These are phyloP conservation scores for Notholithocarpus densiflorus DNA, from an alignment of 306 rosid species.

Conservation along the genomic window DNA sequence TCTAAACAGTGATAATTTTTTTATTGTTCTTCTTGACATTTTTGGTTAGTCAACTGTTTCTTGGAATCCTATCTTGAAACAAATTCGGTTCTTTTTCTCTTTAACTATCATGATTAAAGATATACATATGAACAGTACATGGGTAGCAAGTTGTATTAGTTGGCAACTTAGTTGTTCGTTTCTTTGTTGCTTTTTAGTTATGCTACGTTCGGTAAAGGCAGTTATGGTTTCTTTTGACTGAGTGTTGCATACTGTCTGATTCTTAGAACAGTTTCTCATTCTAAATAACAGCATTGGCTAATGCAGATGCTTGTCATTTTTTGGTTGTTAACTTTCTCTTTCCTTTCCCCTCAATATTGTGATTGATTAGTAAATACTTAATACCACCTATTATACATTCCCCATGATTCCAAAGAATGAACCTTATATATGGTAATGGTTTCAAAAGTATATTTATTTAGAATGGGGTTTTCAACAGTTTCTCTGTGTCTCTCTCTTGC, in stretches of 20 bases:
- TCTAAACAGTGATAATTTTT: background rate
- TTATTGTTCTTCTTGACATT: background rate
- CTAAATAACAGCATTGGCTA: background rate
- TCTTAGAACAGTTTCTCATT: background rate
- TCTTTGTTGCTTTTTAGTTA: slow-evolving; percentile 11
- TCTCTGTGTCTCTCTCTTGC: background rate
- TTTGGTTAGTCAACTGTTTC: background rate
- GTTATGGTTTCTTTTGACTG: slow-evolving; percentile 7
- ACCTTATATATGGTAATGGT: background rate
- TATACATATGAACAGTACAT: background rate
- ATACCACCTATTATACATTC: background rate
- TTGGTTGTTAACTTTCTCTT: too few species aligned
- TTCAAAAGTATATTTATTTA: too few species aligned
- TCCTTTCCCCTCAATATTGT: too few species aligned
- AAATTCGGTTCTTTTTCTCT: slow-evolving; percentile 30
- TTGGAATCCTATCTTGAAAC: background rate
- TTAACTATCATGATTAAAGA: slow-evolving; percentile 7
- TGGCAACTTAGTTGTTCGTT: slow-evolving; percentile 5
- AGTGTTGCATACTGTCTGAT: slow-evolving; percentile 11
- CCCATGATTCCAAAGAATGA: background rate
- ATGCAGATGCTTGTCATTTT: too few species aligned
- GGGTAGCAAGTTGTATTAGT: slow-evolving; percentile 20
- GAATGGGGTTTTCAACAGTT: too few species aligned
- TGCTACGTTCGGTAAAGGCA: background rate
- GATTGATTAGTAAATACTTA: too few species aligned